Percentiles rank a stretch among this genome's conserved stretches.
Conservation (phyloP, 2,329 filamentous ascomycete species). For the Fusarium floridanum region DNA sequence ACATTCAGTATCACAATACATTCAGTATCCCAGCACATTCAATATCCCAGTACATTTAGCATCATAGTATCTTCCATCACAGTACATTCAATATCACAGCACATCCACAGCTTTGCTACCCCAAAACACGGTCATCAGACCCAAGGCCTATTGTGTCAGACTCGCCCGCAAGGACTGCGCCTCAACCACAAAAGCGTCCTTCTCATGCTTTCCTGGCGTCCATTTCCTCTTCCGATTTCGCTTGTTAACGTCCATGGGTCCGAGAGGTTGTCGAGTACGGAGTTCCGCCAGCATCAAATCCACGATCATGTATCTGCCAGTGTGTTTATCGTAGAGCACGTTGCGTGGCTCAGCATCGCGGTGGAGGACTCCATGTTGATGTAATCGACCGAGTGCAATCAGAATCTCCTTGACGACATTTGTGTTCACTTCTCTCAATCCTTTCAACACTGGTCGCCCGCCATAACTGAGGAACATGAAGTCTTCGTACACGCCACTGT, state of each 20-base stretch:
- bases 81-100: not conserved
- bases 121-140: not conserved
- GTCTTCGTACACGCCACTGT: not conserved
- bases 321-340: slow-evolving; percentile 45
- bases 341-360: slow-evolving; percentile 44
- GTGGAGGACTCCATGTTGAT: not conserved
- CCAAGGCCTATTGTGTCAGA: not conserved
- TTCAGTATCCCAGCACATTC: not conserved
- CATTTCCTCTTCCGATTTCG: not conserved
- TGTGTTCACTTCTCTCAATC: not conserved
- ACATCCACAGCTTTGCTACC: not conserved
- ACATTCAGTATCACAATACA: not conserved
- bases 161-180: not conserved
- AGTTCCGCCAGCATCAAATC: not conserved
- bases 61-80: not conserved
- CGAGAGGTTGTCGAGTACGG: not conserved
- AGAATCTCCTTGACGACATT: not conserved
- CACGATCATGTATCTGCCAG: not conserved
- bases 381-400: not conserved
- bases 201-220: not conserved
- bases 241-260: not conserved
- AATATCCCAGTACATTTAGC: not conserved
- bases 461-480: not conserved
- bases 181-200: not conserved
- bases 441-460: not conserved